Evolutionary conservation across 768 basidiomycete genomes (phyloP).

Genomic region (Pluteus cervinus): DNA sequence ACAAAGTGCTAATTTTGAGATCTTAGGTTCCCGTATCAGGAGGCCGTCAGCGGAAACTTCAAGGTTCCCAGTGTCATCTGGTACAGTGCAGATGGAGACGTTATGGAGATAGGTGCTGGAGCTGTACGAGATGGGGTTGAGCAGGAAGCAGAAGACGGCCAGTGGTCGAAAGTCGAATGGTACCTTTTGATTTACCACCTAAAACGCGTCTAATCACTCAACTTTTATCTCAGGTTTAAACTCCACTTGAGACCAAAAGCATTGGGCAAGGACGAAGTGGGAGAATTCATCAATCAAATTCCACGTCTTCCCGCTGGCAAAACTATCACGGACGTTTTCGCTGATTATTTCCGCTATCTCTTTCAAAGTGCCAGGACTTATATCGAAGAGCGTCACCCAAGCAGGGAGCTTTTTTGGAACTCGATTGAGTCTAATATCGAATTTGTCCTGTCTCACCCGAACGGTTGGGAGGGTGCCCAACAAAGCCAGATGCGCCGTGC

Average conservation of each 20-base stretch:
- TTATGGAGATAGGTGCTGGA: slow-evolving; percentile 9
- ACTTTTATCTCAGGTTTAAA: neutral
- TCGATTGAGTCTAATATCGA: neutral
- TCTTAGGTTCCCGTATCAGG: slow-evolving; percentile 13
- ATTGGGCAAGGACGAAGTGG: neutral
- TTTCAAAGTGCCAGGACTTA: neutral
- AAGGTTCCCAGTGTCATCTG: slow-evolving; percentile 13
- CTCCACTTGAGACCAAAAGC: neutral
- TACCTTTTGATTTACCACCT: neutral
- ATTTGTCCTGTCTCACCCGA: slow-evolving; percentile 24
- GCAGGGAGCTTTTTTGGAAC: neutral
- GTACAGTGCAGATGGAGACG: slow-evolving; percentile 9
- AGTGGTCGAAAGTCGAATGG: slow-evolving; percentile 11
- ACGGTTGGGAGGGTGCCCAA: slow-evolving; percentile 57
- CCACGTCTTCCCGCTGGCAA: neutral
- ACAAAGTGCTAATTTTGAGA: too few species aligned
- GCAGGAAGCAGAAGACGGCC: slow-evolving; percentile 8
- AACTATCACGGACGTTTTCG: neutral
- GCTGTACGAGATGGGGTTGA: slow-evolving; percentile 10
- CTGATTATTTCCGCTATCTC: neutral
- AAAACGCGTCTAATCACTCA: neutral
- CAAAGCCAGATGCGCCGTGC: slow-evolving; percentile 49
- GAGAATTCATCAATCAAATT: neutral
- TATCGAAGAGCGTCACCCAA: neutral
- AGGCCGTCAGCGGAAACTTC: slow-evolving; percentile 9